Evolutionary conservation across 2,329 filamentous ascomycete genomes (phyloP).

Genomic region (Chaetothyriales sp.): DNA sequence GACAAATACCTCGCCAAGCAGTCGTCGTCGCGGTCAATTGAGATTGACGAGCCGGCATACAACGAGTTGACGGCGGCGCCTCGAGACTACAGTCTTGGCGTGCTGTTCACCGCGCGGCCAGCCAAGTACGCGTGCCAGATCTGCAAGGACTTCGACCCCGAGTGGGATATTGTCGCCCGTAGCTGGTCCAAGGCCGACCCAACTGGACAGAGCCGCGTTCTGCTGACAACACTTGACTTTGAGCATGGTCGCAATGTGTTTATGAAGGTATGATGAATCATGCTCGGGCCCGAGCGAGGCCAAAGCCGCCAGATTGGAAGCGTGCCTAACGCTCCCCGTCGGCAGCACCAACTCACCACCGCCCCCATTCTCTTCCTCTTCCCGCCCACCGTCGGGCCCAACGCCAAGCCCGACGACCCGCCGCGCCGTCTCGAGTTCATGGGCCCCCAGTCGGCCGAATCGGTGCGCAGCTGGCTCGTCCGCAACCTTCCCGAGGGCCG

Average conservation of each 20-base stretch:
- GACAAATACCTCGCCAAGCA: slow-evolving; percentile 56
- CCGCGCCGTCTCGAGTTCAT: slow-evolving; percentile 77
- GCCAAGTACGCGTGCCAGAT: slow-evolving; percentile 69
- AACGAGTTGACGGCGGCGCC: slow-evolving; percentile 60
- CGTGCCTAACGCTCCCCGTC: background rate
- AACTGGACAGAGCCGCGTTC: slow-evolving; percentile 53
- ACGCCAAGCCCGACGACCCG: slow-evolving; percentile 49
- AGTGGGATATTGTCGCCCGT: slow-evolving; percentile 76
- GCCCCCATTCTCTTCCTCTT: slow-evolving; percentile 83
- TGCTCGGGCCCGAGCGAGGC: too few relatives aligned
- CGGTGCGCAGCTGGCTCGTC: slow-evolving; percentile 63
- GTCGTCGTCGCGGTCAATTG: slow-evolving; percentile 53
- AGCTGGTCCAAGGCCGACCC: slow-evolving; percentile 83
- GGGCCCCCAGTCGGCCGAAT: slow-evolving; percentile 61
- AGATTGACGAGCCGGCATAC: slow-evolving; percentile 66
- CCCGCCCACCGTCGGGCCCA: slow-evolving; percentile 67
- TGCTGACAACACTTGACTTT: slow-evolving; percentile 84
- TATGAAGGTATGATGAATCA: slow-evolving; percentile 52
- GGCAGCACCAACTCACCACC: slow-evolving; percentile 79
- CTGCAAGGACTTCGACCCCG: slow-evolving; percentile 82
- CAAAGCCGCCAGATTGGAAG: background rate
- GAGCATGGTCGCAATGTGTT: slow-evolving; percentile 70
- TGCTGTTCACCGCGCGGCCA: slow-evolving; percentile 80
- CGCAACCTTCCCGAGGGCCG: slow-evolving; percentile 66
- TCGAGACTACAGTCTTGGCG: slow-evolving; percentile 67